Percentiles rank a stretch among this genome's conserved stretches.
Conservation (phyloP, 257 asterid genomes). For the Handroanthus guayacan region DNA sequence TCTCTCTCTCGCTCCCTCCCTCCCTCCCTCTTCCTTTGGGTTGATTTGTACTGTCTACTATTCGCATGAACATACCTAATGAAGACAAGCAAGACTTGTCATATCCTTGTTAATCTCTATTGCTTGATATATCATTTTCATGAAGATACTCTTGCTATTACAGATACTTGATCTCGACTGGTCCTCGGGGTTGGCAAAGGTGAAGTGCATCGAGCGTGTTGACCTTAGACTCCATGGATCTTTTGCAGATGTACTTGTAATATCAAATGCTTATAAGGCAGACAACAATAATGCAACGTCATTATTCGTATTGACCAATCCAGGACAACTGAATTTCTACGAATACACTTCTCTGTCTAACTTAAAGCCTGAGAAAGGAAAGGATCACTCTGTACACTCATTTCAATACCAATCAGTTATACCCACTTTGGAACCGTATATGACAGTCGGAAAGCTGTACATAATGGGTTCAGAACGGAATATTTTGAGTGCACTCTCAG, state of each 20-base stretch:
- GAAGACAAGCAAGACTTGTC: neutral
- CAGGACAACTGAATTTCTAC: constrained; percentile 86
- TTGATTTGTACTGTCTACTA: neutral
- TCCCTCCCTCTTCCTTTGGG: neutral
- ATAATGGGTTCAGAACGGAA: constrained; percentile 46
- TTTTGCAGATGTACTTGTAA: constrained; percentile 76
- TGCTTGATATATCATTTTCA: constrained; percentile 35
- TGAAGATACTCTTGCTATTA: constrained; percentile 38
- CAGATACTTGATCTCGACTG: constrained; percentile 97
- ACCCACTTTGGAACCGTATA: constrained; percentile 83
- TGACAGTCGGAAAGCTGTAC: constrained; percentile 75
- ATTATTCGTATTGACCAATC: constrained; percentile 79
- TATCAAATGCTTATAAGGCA: constrained; percentile 55
- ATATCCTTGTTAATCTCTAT: constrained; percentile 5
- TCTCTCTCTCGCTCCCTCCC: neutral
- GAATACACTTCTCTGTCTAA: constrained; percentile 62
- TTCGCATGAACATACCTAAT: constrained; percentile 10
- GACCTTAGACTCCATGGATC: constrained; percentile 91
- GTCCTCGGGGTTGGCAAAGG: constrained; percentile 82
- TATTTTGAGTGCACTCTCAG: constrained; percentile 46
- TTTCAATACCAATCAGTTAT: constrained; percentile 66
- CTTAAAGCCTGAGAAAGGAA: constrained; percentile 68
- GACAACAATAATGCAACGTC: constrained; percentile 55
- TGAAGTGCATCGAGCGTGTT: constrained; percentile 83
- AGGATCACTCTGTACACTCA: constrained; percentile 55